Evolutionary conservation across 495 filamentous ascomycete species (phyloP).

Genomic region (Neurospora intermedia): DNA sequence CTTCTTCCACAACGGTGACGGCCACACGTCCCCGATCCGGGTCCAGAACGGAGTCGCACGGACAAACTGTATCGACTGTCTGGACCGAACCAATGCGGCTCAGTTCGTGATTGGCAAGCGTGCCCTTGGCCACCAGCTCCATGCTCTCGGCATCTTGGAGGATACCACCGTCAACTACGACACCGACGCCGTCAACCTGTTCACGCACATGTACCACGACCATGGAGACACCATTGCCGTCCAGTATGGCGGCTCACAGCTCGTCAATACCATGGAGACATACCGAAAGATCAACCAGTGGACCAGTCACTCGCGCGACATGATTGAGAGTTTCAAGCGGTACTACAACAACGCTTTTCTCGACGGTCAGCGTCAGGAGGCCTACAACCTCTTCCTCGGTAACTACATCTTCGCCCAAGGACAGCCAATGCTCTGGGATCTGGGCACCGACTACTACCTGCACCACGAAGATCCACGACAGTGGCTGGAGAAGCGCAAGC

Average conservation of each 20-base stretch:
- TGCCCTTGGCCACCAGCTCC: constrained; percentile 83
- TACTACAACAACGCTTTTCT: constrained; percentile 99
- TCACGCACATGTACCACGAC: constrained; percentile 95
- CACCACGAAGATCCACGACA: constrained; percentile 75
- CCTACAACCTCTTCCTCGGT: constrained; percentile 94
- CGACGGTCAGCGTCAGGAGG: constrained; percentile 91
- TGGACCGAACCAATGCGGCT: constrained; percentile 92
- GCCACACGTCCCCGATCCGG: constrained; percentile 47
- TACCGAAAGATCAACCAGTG: constrained; percentile 98
- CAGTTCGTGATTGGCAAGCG: constrained; percentile 98
- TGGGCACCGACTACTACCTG: constrained; percentile 91
- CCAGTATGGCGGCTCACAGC: constrained; percentile 93
- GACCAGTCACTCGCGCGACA: constrained; percentile 93
- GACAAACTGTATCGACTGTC: constrained; percentile 96
- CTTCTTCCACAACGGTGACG: constrained; percentile 87
- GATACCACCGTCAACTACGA: constrained; percentile 79
- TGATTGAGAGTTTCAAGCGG: constrained; percentile 98
- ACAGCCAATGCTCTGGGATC: constrained; percentile 95
- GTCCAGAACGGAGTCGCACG: constrained; percentile 87
- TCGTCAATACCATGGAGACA: constrained; percentile 98
- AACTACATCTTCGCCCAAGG: constrained; percentile 90
- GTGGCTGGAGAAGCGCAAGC: constrained; percentile 54
- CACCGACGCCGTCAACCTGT: constrained; percentile 87
- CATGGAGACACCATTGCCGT: constrained; percentile 96
- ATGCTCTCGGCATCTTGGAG: constrained; percentile 80